Base-by-base conservation (phyloP, 768 basidiomycete genomes). In the Lactarius sanguifluus region DNA sequence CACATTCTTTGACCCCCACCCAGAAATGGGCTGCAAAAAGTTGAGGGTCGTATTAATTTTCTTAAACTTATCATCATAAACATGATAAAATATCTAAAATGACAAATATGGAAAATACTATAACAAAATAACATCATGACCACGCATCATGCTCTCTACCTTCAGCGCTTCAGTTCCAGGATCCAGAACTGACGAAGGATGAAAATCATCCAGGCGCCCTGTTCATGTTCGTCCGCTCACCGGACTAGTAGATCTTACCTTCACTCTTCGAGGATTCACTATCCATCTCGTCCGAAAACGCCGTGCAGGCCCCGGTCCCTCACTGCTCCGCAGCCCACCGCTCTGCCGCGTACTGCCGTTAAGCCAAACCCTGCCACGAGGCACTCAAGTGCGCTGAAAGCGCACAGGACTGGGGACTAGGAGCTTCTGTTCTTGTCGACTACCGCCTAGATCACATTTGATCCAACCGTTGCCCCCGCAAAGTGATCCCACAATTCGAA, bases 371-470 rank as follows among this genome's bases (percentile, higher is more conserved):
- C 94, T 60, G 94, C 92, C n/a, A 88, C 82, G 56, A 91, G 34
- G 30, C 86, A 87, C 2, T 91, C 91, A 32, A 76, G 72, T 12
- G 78, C 73, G 71, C 90, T 91, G 10, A 92, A 76, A 32, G 85
- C 87, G 71, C 93, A 92, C 25, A 94, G 77, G 79, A 94, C 92
- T 2, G 90, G 89, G 32, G 9, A 34, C 34, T 38, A 8, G 10
- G 75, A 94, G 74, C 85, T 81, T 0, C 87, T 87, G 1, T 85
- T 80, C 60, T 78, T 79, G 75, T 91, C 80, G 64, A 94, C 91
- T 72, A 93, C 92, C 2, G 85, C 90, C 73, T 92, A 90, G 52
- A 93, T 87, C 12, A 93, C 91, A 69, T 90, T 93, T 0, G 92
- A 91, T 0, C 92, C 92, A 54, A 94, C 86, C 84, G 92, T 91